Evolutionary conservation across 75 land plant genomes (phyloP).

Genomic region (Cupressus sempervirens): DNA sequence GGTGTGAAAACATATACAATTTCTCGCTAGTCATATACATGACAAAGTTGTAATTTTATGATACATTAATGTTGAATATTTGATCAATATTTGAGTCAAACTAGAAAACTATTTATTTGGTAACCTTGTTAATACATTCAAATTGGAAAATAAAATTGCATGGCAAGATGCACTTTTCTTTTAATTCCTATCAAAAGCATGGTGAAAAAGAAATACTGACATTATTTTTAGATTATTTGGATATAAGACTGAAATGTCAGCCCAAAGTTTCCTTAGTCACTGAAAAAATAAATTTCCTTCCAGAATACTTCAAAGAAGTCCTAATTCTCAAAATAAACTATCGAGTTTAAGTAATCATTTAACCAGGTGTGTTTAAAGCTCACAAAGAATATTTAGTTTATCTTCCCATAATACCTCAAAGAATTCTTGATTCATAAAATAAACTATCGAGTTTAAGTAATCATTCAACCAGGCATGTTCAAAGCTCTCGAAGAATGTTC

Average conservation of each 20-base stretch:
- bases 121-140: not conserved
- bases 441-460: too few relatives aligned
- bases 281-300: too few relatives aligned
- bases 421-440: too few relatives aligned
- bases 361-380: too few relatives aligned
- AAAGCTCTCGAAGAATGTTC: too few relatives aligned
- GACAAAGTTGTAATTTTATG: not conserved
- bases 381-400: too few relatives aligned
- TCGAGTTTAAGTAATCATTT: too few relatives aligned
- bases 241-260: not conserved
- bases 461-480: too few relatives aligned
- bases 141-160: not conserved
- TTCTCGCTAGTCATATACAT: not conserved
- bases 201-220: not conserved
- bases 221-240: not conserved
- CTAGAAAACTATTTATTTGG: not conserved
- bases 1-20: not conserved
- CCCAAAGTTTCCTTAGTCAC: too few relatives aligned
- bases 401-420: too few relatives aligned
- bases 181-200: not conserved
- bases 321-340: too few relatives aligned
- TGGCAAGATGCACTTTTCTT: not conserved
- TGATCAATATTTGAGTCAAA: not conserved
- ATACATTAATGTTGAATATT: not conserved
- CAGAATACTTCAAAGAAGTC: too few relatives aligned